A percentile compares a stretch with the other conserved stretches of the same genome.
Evolutionary conservation across 768 basidiomycete genomes (phyloP).

Genomic region (Mycena polygramma): DNA sequence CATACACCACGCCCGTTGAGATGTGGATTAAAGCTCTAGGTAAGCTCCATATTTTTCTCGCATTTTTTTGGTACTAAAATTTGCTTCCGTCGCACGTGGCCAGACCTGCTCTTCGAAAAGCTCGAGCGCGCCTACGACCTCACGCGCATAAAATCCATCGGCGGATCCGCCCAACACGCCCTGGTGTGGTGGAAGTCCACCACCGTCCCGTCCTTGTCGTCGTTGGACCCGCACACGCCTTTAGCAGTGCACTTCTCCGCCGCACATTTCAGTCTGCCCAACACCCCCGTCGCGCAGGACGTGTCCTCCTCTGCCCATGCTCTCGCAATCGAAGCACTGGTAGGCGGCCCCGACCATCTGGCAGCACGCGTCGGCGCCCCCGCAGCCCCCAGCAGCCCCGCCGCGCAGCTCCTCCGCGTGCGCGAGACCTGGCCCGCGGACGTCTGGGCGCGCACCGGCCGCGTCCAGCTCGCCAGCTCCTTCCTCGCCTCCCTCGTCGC

Average conservation of each 20-base stretch:
- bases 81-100: slow-evolving; percentile 45
- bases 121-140: slow-evolving; percentile 78
- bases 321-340: slow-evolving; percentile 77
- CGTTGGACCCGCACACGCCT: slow-evolving; percentile 78
- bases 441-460: slow-evolving; percentile 83
- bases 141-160: slow-evolving; percentile 78
- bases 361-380: slow-evolving; percentile 81
- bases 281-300: slow-evolving; percentile 82
- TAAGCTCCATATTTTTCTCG: slow-evolving; percentile 53
- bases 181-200: slow-evolving; percentile 92
- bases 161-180: slow-evolving; percentile 86
- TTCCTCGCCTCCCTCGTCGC: slow-evolving; percentile 79
- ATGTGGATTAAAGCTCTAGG: slow-evolving; percentile 93
- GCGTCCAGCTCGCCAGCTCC: slow-evolving; percentile 82
- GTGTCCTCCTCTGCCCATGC: slow-evolving; percentile 87
- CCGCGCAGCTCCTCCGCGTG: slow-evolving; percentile 82
- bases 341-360: slow-evolving; percentile 86
- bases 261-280: slow-evolving; percentile 77
- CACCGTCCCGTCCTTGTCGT: slow-evolving; percentile 77
- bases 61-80: slow-evolving; percentile 60
- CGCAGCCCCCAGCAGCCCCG: slow-evolving; percentile 76
- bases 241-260: slow-evolving; percentile 78
- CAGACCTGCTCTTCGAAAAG: slow-evolving; percentile 84
- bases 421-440: slow-evolving; percentile 85
- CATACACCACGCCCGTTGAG: slow-evolving; percentile 89